phyloP scores from a whole-genome alignment of 108 stramenopile genomes.

The Nitzschia sp. region DNA sequence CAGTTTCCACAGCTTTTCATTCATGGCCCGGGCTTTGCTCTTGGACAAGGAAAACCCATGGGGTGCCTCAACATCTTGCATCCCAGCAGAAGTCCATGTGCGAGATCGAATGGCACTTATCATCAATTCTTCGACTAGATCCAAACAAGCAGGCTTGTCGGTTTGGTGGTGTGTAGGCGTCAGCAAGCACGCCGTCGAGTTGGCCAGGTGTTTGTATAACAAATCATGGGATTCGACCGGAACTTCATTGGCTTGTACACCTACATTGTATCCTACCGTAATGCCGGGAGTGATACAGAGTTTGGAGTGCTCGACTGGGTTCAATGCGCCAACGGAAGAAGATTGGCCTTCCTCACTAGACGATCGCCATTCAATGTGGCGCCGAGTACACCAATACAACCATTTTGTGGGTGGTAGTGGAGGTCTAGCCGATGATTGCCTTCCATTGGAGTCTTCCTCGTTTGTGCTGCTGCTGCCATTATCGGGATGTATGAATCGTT shows the following conservation, averaged over 20 bases:
- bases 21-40: neutral
- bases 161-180: conserved; percentile 17
- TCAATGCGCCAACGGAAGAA: conserved; percentile 28
- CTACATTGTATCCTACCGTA: conserved; percentile 74
- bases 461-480: neutral
- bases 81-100: conserved; percentile 81
- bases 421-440: neutral
- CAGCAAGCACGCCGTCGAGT: conserved; percentile 18
- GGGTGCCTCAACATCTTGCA: conserved; percentile 51
- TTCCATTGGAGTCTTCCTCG: conserved; percentile 16
- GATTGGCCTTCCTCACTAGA: conserved; percentile 8
- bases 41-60: conserved; percentile 6
- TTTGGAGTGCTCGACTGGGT: conserved; percentile 39
- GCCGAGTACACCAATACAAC: conserved; percentile 79
- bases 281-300: conserved; percentile 81
- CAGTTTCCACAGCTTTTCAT: conserved; percentile 20
- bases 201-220: conserved; percentile 13
- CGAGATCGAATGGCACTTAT: conserved; percentile 75
- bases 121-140: conserved; percentile 48
- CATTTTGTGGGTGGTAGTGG: conserved; percentile 23
- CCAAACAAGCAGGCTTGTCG: conserved; percentile 46
- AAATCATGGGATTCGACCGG: conserved; percentile 60
- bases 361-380: conserved; percentile 76
- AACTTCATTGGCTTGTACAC: conserved; percentile 44
- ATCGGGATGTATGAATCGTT: conserved; percentile 36